Percentiles rank a stretch among this genome's conserved stretches.
Evolutionary conservation across 2,329 filamentous ascomycete genomes (phyloP).

Genomic region (Blastomyces parvus): DNA sequence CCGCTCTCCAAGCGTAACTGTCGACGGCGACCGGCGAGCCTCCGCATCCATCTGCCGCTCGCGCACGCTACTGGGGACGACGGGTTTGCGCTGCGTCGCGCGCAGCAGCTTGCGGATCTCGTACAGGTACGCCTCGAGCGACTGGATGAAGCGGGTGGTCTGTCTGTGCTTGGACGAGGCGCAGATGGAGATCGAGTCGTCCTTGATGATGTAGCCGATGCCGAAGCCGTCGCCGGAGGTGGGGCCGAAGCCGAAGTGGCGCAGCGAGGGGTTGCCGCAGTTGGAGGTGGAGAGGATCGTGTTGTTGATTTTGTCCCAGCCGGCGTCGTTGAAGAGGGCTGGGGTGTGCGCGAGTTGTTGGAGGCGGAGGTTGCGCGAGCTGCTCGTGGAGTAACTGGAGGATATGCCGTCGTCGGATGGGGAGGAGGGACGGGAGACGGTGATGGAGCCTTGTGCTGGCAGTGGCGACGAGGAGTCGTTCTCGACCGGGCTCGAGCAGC

Average conservation of each 20-base stretch:
- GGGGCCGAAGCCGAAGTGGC: constrained; percentile 94
- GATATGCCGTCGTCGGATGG: constrained; percentile 35
- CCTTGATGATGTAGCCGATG: constrained; percentile 98
- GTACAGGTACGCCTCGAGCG: constrained; percentile 78
- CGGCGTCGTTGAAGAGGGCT: constrained; percentile 71
- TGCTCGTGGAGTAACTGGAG: constrained; percentile 40
- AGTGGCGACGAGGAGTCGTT: constrained; percentile 24
- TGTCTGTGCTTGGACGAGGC: constrained; percentile 89
- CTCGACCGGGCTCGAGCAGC: constrained; percentile 52
- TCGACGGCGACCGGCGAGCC: constrained; percentile 23
- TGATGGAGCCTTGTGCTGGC: not conserved
- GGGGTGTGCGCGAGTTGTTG: constrained; percentile 44
- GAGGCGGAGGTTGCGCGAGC: constrained; percentile 41
- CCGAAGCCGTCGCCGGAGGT: constrained; percentile 91
- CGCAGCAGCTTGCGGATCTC: constrained; percentile 80
- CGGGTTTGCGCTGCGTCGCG: constrained; percentile 48
- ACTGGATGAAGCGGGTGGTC: constrained; percentile 81
- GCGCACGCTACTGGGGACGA: constrained; percentile 41
- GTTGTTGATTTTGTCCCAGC: constrained; percentile 92
- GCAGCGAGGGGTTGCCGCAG: constrained; percentile 88
- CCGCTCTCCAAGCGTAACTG: constrained; percentile 25
- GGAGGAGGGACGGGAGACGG: constrained; percentile 24
- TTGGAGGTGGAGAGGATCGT: constrained; percentile 97
- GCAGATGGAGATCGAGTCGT: constrained; percentile 81
- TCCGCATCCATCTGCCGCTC: constrained; percentile 53